Evolutionary conservation across 495 filamentous ascomycete genomes (phyloP).

Genomic region (Hyaloscypha finlandica): DNA sequence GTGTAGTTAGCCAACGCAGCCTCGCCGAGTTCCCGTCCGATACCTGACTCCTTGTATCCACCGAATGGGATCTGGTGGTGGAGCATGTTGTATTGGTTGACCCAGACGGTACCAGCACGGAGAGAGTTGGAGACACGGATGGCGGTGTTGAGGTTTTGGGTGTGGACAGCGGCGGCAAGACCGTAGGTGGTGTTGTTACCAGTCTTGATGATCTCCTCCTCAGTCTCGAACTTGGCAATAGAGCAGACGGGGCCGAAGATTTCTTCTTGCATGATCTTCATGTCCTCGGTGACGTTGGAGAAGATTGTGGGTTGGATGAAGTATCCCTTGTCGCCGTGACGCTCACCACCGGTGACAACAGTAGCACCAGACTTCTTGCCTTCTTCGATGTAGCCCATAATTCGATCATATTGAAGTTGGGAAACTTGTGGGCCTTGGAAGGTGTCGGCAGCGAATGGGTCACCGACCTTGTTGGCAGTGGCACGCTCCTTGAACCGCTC

Average conservation of each 20-base stretch:
- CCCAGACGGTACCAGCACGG: slow-evolving; percentile 91
- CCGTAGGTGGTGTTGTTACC: slow-evolving; percentile 86
- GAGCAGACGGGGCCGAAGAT: slow-evolving; percentile 96
- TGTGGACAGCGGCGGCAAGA: slow-evolving; percentile 91
- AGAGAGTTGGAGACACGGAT: slow-evolving; percentile 83
- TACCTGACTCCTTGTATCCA: slow-evolving; percentile 90
- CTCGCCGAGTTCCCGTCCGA: slow-evolving; percentile 93
- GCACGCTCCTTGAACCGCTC: slow-evolving; percentile 86
- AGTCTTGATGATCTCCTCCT: slow-evolving; percentile 79
- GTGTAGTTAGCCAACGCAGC: slow-evolving; percentile 92
- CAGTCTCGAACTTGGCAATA: slow-evolving; percentile 90
- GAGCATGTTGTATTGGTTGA: slow-evolving; percentile 90
- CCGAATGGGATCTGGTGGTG: slow-evolving; percentile 83
- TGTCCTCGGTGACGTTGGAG: slow-evolving; percentile 81
- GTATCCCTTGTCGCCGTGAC: slow-evolving; percentile 88
- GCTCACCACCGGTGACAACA: slow-evolving; percentile 81
- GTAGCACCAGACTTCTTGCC: slow-evolving; percentile 88
- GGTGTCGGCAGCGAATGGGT: slow-evolving; percentile 83
- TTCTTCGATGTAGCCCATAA: slow-evolving; percentile 95
- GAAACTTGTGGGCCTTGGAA: slow-evolving; percentile 99
- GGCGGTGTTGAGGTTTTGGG: slow-evolving; percentile 88
- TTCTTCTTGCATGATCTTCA: slow-evolving; percentile 99
- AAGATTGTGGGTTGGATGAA: slow-evolving; percentile 99
- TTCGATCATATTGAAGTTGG: slow-evolving; percentile 91
- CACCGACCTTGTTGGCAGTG: slow-evolving; percentile 79